A percentile compares a stretch with the other conserved stretches of the same genome.
Conservation (phyloP, 805 yeast species). For the Kuraishia borneana region DNA sequence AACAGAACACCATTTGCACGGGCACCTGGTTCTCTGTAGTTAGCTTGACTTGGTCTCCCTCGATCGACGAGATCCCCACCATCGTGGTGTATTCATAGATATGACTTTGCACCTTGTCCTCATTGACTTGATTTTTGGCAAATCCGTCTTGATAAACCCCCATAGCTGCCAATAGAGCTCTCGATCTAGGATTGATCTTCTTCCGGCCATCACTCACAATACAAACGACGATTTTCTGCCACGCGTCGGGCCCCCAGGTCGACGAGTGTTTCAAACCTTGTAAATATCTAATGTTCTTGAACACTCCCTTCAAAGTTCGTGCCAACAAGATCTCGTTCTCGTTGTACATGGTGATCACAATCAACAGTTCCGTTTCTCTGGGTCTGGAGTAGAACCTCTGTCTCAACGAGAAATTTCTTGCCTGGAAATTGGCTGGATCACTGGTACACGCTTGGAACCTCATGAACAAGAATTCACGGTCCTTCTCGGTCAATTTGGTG, state of each 20-base stretch:
- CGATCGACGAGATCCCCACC: constrained; percentile 68
- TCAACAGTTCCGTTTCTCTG: constrained; percentile 74
- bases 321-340: constrained; percentile 87
- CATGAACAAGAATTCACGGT: constrained; percentile 69
- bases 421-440: constrained; percentile 64
- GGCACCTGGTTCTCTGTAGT: constrained; percentile 62
- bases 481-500: constrained; percentile 28
- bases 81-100: constrained; percentile 89
- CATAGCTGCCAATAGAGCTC: constrained; percentile 70
- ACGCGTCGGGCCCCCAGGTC: constrained; percentile 90
- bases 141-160: constrained; percentile 95
- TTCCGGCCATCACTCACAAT: constrained; percentile 89
- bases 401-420: constrained; percentile 63
- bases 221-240: constrained; percentile 89
- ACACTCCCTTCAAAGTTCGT: constrained; percentile 88
- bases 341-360: constrained; percentile 95
- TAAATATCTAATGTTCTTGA: constrained; percentile 77
- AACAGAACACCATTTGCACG: constrained; percentile 77
- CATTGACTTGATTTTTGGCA: constrained; percentile 85
- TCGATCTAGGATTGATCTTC: constrained; percentile 68
- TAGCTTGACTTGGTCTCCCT: constrained; percentile 47
- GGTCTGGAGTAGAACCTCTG: constrained; percentile 72
- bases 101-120: constrained; percentile 71
- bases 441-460: constrained; percentile 92
- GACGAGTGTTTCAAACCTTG: constrained; percentile 49